Percentiles rank a stretch among this genome's conserved stretches.
phyloP scores from a whole-genome alignment of 306 rosid genomes.

The Mimosa pudica region DNA sequence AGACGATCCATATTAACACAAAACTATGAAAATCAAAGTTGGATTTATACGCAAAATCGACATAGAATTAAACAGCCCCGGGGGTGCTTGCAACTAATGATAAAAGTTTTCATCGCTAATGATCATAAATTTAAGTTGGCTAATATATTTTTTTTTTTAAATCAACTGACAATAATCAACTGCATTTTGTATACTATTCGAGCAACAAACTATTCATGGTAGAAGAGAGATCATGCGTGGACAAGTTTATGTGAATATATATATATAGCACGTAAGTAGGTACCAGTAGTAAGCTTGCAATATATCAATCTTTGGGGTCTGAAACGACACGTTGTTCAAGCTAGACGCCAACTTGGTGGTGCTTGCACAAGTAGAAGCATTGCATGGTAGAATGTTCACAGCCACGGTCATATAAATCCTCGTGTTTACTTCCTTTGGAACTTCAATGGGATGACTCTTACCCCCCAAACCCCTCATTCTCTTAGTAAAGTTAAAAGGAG shows the following conservation, averaged over 20 bases:
- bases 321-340: conserved; percentile 39
- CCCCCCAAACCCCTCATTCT: conserved; percentile 30
- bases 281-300: conserved; percentile 36
- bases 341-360: conserved; percentile 25
- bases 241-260: neutral
- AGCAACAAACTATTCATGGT: too few species aligned
- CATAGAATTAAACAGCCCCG: neutral
- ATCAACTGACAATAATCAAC: too few species aligned
- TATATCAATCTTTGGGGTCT: conserved; percentile 16
- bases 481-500: conserved; percentile 28
- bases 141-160: too few species aligned
- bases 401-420: conserved; percentile 33
- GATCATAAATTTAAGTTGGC: too few species aligned
- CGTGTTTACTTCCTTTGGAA: conserved; percentile 14
- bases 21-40: neutral
- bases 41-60: neutral
- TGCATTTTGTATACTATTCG: too few species aligned
- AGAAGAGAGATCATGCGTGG: neutral
- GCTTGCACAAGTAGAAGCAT: neutral
- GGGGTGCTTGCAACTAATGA: too few species aligned
- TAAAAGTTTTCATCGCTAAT: too few species aligned
- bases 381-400: conserved; percentile 22
- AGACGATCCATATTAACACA: neutral
- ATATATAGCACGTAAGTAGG: neutral
- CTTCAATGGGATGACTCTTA: conserved; percentile 9